Evolutionary conservation across 257 asterid genomes (phyloP).

Genomic region (Gentiana dahurica): DNA sequence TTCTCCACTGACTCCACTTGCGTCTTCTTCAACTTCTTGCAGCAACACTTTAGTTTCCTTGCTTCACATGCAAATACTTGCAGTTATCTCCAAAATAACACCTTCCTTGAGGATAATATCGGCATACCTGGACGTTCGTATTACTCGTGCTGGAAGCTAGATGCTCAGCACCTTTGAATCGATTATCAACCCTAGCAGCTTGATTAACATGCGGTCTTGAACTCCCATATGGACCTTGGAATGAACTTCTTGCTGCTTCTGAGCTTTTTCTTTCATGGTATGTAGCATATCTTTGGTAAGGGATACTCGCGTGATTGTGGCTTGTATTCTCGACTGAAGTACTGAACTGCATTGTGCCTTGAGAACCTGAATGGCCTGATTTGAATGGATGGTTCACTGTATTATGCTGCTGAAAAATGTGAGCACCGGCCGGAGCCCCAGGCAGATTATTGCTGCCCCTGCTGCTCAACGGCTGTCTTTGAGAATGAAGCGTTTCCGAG

Average conservation of each 20-base stretch:
- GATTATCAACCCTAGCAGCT: conserved; percentile 4
- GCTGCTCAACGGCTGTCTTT: conserved; percentile 31
- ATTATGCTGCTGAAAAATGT: conserved; percentile 3
- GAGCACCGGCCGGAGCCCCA: conserved; percentile 5
- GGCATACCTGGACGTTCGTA: conserved; percentile 28
- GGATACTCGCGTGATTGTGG: background rate
- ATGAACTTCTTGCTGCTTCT: conserved; percentile 5
- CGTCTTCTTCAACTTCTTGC: no score
- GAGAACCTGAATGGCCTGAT: background rate
- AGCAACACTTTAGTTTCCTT: background rate
- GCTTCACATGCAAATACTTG: conserved; percentile 35
- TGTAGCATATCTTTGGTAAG: background rate
- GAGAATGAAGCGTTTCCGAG: conserved; percentile 15
- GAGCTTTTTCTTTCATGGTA: background rate
- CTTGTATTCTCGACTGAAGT: background rate
- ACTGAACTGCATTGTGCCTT: no score
- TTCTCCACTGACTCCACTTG: no score
- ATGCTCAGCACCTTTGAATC: conserved; percentile 1
- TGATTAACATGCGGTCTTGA: background rate
- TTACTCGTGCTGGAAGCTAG: conserved; percentile 10
- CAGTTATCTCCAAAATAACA: conserved; percentile 61
- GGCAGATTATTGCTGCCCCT: conserved; percentile 14
- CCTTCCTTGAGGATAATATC: conserved; percentile 46
- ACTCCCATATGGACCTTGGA: background rate
- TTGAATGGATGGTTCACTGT: background rate